phyloP scores from a whole-genome alignment of 352 stramenopile species.

The Phytopythium mirpurense region DNA sequence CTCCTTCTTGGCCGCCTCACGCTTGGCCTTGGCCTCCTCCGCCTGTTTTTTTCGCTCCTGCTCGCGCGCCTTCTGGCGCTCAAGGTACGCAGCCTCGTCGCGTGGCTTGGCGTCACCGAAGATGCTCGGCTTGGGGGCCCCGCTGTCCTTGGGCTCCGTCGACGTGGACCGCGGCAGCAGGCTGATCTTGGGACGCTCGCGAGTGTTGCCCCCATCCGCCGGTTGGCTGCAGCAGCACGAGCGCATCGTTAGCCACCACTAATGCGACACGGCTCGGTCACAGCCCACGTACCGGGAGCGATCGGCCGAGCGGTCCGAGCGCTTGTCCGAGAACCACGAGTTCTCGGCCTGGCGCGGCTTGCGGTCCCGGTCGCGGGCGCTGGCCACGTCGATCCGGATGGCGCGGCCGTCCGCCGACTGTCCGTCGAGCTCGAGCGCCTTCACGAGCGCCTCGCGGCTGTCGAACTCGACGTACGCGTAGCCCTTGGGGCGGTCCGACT shows the following conservation, averaged over 20 bases:
- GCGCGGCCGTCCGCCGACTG: conserved; percentile 26
- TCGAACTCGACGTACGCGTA: conserved; percentile 86
- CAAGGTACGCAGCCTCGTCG: conserved; percentile 59
- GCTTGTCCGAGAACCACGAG: conserved; percentile 50
- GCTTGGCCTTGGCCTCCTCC: conserved; percentile 15
- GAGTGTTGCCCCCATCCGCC: conserved; percentile 14
- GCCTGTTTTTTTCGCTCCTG: conserved; percentile 20
- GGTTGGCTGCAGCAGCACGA: conserved; percentile 11
- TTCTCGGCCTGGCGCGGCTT: conserved; percentile 36
- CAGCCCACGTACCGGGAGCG: conserved; percentile 30
- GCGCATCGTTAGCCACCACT: not conserved
- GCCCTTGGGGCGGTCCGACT: conserved; percentile 66
- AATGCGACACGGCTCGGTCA: too few relatives aligned
- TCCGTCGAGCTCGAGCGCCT: conserved; percentile 61
- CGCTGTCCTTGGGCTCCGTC: conserved; percentile 22
- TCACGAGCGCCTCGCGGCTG: conserved; percentile 56
- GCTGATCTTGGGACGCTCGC: conserved; percentile 55
- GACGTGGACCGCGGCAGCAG: conserved; percentile 52
- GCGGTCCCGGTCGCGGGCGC: conserved; percentile 35
- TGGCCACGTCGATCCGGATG: conserved; percentile 69
- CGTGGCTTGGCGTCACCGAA: conserved; percentile 86
- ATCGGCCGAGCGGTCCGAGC: conserved; percentile 25
- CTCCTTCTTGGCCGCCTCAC: conserved; percentile 16
- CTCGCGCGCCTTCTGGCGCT: conserved; percentile 52
- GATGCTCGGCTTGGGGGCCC: conserved; percentile 34